phyloP scores from a whole-genome alignment of 2,329 filamentous ascomycete species.

The Berkeleyomyces basicola region DNA sequence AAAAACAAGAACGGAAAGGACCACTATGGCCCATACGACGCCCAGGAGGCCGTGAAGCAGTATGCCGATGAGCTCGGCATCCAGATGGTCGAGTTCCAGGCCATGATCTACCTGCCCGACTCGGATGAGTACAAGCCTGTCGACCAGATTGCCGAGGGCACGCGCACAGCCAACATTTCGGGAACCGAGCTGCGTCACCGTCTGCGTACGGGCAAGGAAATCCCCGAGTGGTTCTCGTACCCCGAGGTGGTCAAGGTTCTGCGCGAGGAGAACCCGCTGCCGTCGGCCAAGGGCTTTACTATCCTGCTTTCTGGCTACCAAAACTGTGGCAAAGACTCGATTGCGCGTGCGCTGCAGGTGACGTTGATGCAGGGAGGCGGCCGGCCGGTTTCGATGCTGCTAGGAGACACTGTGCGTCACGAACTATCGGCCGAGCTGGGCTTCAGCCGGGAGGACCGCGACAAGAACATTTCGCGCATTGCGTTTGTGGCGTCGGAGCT shows the following conservation, averaged over 20 bases:
- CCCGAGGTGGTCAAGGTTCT: conserved; percentile 95
- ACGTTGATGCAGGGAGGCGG: conserved; percentile 97
- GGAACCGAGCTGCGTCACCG: conserved; percentile 83
- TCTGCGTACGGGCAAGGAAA: conserved; percentile 79
- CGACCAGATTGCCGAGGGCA: conserved; percentile 70
- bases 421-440: conserved; percentile 92
- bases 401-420: conserved; percentile 86
- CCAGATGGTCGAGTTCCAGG: conserved; percentile 97
- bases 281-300: conserved; percentile 87
- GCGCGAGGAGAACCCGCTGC: conserved; percentile 86
- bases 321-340: conserved; percentile 93
- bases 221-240: conserved; percentile 99
- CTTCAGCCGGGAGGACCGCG: conserved; percentile 82
- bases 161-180: conserved; percentile 76
- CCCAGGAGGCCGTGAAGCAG: conserved; percentile 89
- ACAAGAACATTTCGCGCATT: conserved; percentile 90
- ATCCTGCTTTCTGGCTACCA: conserved; percentile 94
- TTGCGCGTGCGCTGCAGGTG: conserved; percentile 87
- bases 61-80: conserved; percentile 95
- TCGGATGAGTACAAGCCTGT: conserved; percentile 89
- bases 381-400: conserved; percentile 79
- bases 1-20: conserved; percentile 96
- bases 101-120: conserved; percentile 98
- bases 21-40: conserved; percentile 97
- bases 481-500: conserved; percentile 92